phyloP scores from a whole-genome alignment of 345 rosid genomes.

The Corchorus olitorius region DNA sequence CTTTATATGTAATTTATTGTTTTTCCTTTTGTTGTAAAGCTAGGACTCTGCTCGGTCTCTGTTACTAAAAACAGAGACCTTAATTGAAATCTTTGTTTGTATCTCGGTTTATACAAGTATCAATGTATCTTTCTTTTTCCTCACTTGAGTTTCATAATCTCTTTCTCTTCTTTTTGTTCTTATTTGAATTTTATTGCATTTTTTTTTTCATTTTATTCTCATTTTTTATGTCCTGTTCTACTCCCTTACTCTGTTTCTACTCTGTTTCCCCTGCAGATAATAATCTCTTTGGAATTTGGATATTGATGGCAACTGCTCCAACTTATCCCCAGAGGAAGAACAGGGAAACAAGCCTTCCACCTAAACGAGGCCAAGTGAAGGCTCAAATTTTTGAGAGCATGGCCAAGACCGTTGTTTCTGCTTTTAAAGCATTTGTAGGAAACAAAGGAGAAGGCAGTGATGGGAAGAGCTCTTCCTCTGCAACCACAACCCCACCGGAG shows the following conservation, averaged over 20 bases:
- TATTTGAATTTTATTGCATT: neutral
- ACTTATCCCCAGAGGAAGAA: neutral
- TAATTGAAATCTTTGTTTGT: neutral
- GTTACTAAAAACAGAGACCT: neutral
- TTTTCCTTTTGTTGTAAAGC: neutral
- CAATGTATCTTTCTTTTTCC: neutral
- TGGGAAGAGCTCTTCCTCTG: constrained; percentile 7
- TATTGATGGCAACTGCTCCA: neutral
- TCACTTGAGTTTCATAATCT: neutral
- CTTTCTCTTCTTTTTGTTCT: neutral
- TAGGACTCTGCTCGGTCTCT: neutral
- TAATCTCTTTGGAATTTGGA: neutral
- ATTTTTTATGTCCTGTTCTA: neutral
- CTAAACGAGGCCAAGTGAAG: constrained; percentile 26
- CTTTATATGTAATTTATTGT: neutral
- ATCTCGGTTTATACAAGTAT: neutral
- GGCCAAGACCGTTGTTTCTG: constrained; percentile 15
- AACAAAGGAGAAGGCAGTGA: constrained; percentile 5
- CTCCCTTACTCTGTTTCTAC: constrained; percentile 1
- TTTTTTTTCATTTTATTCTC: neutral
- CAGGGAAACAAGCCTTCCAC: constrained; percentile 18
- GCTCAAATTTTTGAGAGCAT: constrained; percentile 30
- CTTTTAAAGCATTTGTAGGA: neutral
- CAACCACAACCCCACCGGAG: constrained; percentile 26
- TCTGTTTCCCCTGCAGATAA: constrained; percentile 1